Base-by-base conservation (phyloP, 768 basidiomycete species). In the Leucocoprinus sp. region DNA sequence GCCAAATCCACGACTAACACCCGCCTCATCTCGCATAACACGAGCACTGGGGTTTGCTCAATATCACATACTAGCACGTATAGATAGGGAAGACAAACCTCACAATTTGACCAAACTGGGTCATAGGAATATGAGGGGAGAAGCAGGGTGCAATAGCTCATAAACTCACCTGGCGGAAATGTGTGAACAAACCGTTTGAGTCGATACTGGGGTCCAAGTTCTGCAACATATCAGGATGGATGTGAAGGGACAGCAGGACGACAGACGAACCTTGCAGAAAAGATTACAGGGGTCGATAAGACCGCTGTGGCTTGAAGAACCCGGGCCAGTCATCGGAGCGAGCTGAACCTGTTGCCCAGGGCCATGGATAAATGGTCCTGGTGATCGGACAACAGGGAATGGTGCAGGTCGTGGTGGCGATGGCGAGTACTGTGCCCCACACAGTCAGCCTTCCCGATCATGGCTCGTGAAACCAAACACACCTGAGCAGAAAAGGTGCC, bases 341-440 rank as follows among this genome's bases (percentile, higher is more conserved):
- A 82, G 72, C 60, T 93, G 88, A 26, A 92, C 87, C 60, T 91
- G 89, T 59, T 93, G 90, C 2, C 90, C 90, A 8, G 90, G 90
- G 8, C 90, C 89, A 60, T 90, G 88, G 6, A 88, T 70, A 56
- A 91, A 91, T 2, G 70, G 63, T 11, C 73, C 62, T 17, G 68
- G 61, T 26, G 72, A 62, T 45, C 69, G 71, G n/a, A 31, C 31
- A 15, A 73, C 54, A 23, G 76, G 64, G 48, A 66, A 76, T 12
- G 73, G 72, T 53, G 68, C 68, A 21, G 64, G 67, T 50, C 77
- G 75, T 1, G 84, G 80, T 50, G 51, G 51, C 31, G 51, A 48
- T 26, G 40, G 41, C 39, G 40, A 28, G 8, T 35, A 42, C 19
- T 15, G 19, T 17, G 8, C 35, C n/a, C 9, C 24, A 19, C n/a